These are phyloP conservation scores for Vaccinium myrtillus DNA, from an alignment of 148 eudicot species.

Conservation along the genomic window DNA sequence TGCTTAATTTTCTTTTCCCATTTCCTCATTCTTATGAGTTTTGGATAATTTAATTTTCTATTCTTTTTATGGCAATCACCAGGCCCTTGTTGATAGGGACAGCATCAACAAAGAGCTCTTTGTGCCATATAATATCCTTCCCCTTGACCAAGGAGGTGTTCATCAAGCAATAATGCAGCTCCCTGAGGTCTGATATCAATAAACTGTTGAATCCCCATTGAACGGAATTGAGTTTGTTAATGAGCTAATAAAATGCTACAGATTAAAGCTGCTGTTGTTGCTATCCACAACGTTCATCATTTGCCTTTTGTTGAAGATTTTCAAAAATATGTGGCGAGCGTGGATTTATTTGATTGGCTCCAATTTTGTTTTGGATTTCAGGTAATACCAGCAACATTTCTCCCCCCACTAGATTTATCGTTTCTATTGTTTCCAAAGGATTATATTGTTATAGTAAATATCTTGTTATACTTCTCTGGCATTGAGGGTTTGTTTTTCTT, in stretches of 20 bases:
- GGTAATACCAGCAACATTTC: constrained; percentile 31
- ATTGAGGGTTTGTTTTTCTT: constrained; percentile 7
- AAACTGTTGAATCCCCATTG: background rate
- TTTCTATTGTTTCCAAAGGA: background rate
- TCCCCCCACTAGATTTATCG: constrained; percentile 3
- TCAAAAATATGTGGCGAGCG: constrained; percentile 36
- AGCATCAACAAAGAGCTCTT: constrained; percentile 39
- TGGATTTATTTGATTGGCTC: constrained; percentile 92
- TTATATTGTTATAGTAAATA: background rate
- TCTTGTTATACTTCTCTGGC: background rate
- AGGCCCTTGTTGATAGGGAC: constrained; percentile 78
- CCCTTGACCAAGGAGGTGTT: constrained; percentile 80
- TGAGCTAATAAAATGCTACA: constrained; percentile 36
- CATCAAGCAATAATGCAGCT: constrained; percentile 91
- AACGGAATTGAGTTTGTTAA: constrained; percentile 19
- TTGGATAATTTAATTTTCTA: background rate
- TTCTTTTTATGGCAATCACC: constrained; percentile 13
- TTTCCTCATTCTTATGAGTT: background rate
- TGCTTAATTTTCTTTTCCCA: background rate
- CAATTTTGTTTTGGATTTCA: constrained; percentile 83
- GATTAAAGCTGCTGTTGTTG: constrained; percentile 80
- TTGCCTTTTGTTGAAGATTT: constrained; percentile 74
- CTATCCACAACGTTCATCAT: constrained; percentile 72
- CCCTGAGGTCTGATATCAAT: constrained; percentile 62
- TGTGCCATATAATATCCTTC: constrained; percentile 85